Conservation (phyloP, 768 basidiomycete genomes). For the Tulasnella sp. region DNA sequence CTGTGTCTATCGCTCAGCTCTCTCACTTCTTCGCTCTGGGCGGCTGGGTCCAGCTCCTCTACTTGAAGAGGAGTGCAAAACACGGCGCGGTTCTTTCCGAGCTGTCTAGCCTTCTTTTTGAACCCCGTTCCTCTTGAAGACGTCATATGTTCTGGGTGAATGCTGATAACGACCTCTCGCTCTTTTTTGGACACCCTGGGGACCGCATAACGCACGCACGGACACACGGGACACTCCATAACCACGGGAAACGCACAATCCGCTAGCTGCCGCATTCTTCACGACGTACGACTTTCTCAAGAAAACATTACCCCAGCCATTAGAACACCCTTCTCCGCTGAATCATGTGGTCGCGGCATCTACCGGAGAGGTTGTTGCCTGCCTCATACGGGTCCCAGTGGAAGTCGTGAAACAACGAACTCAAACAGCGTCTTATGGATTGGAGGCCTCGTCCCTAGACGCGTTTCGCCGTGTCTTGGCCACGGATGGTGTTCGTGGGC, state of each 20-base stretch:
- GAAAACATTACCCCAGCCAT: constrained; percentile 58
- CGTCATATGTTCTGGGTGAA: neutral
- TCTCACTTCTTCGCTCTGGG: neutral
- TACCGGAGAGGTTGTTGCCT: constrained; percentile 53
- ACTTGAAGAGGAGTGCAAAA: neutral
- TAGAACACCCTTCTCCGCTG: constrained; percentile 57
- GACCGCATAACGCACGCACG: neutral
- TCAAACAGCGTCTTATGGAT: constrained; percentile 45
- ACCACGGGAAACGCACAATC: neutral
- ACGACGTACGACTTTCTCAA: constrained; percentile 91
- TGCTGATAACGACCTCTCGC: neutral
- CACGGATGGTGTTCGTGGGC: constrained; percentile 43
- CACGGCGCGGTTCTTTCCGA: neutral
- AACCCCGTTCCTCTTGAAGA: neutral
- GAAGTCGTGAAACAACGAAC: constrained; percentile 50
- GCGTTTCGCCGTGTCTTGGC: constrained; percentile 39
- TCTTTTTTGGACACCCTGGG: neutral
- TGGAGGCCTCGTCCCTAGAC: constrained; percentile 34
- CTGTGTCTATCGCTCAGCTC: constrained; percentile 24
- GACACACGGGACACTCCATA: neutral
- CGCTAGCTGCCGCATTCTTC: constrained; percentile 88
- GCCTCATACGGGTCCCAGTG: constrained; percentile 48
- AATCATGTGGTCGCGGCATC: constrained; percentile 55
- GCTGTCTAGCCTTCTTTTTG: neutral
- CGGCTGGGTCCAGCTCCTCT: neutral